Conservation (phyloP, 495 filamentous ascomycete species). For the Aspergillus wentii region DNA sequence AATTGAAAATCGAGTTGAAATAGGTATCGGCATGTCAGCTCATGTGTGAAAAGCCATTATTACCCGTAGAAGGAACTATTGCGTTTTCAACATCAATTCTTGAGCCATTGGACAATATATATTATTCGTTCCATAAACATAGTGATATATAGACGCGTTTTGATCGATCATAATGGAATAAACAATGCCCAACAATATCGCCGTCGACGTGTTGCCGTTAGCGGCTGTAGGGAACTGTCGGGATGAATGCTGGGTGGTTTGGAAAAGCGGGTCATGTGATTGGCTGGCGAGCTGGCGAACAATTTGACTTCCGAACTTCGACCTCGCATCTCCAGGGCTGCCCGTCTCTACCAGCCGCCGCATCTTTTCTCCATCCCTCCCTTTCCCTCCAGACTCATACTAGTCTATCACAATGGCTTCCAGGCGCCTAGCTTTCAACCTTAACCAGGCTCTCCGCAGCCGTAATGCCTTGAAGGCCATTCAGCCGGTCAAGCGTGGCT, state of each 20-base stretch:
- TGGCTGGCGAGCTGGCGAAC: conserved; percentile 42
- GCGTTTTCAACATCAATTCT: too few species aligned
- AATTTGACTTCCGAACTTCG: conserved; percentile 51
- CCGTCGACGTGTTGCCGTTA: too few species aligned
- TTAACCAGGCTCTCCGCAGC: conserved; percentile 80
- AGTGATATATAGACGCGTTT: too few species aligned
- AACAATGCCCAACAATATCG: too few species aligned
- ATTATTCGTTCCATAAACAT: too few species aligned
- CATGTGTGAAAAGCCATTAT: too few species aligned
- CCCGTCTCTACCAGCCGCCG: conserved; percentile 12
- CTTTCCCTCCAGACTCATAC: conserved; percentile 22
- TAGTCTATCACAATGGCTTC: conserved; percentile 88
- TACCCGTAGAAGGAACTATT: too few species aligned
- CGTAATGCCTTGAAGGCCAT: conserved; percentile 70
- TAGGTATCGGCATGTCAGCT: background rate
- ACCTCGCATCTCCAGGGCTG: conserved; percentile 41
- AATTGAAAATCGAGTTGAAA: background rate
- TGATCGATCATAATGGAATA: too few species aligned
- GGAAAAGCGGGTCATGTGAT: conserved; percentile 48
- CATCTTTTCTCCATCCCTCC: conserved; percentile 30
- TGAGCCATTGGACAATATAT: too few species aligned
- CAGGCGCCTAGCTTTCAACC: conserved; percentile 82
- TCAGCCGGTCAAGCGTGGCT: conserved; percentile 70
- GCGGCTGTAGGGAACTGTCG: conserved; percentile 31
- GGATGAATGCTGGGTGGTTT: conserved; percentile 35